These are phyloP conservation scores for Exophiala bonariae DNA, from an alignment of 2,329 filamentous ascomycete species.

Conservation along the genomic window DNA sequence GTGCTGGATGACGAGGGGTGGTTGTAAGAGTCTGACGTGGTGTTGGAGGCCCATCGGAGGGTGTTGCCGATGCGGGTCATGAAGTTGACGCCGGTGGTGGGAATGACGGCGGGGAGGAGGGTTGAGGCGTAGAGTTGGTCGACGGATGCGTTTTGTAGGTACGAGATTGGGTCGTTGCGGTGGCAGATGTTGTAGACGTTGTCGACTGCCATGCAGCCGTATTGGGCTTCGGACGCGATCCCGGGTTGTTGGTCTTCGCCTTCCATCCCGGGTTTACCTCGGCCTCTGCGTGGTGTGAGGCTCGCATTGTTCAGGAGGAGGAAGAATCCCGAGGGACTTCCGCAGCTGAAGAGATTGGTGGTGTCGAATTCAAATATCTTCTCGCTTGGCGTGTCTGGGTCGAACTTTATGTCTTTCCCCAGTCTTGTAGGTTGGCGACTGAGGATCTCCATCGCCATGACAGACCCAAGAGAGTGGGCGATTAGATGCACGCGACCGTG, in stretches of 20 bases:
- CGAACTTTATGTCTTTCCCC: conserved; percentile 47
- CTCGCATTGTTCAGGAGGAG: conserved; percentile 71
- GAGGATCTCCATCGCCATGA: conserved; percentile 90
- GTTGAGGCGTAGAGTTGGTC: conserved; percentile 76
- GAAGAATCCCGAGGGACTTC: conserved; percentile 91
- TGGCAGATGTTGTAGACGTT: conserved; percentile 95
- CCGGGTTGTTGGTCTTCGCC: conserved; percentile 58
- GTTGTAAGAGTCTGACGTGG: conserved; percentile 50
- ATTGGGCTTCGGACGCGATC: conserved; percentile 76
- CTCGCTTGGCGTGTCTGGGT: conserved; percentile 40
- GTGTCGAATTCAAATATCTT: conserved; percentile 88
- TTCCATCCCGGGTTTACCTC: conserved; percentile 73
- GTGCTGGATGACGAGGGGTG: conserved; percentile 53
- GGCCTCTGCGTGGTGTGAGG: conserved; percentile 74
- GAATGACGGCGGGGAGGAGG: conserved; percentile 76
- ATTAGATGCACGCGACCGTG: conserved; percentile 86
- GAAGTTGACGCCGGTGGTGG: conserved; percentile 67
- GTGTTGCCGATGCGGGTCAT: conserved; percentile 64
- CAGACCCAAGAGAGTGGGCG: conserved; percentile 89
- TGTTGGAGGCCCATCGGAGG: conserved; percentile 59
- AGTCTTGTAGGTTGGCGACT: conserved; percentile 80
- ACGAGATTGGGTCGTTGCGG: conserved; percentile 78
- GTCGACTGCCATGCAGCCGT: conserved; percentile 89
- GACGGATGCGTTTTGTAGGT: conserved; percentile 86
- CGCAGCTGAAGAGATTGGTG: conserved; percentile 81